These are phyloP conservation scores for Talaromyces verruculosus DNA, from an alignment of 2,329 filamentous ascomycete genomes.

Conservation along the genomic window DNA sequence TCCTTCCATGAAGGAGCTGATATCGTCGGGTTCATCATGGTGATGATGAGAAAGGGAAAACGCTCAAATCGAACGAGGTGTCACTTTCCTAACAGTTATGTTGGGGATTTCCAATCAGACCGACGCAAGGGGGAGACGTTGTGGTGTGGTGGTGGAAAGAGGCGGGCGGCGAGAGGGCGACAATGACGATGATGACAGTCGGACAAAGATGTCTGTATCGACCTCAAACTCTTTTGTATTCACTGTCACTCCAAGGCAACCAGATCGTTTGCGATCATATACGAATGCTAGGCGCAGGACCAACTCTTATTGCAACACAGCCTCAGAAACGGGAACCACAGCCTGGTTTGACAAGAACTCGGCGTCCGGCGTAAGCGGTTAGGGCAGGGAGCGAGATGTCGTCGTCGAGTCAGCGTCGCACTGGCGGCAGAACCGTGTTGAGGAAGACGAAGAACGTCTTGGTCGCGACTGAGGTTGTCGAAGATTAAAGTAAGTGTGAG, in stretches of 20 bases:
- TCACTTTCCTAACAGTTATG: conserved; percentile 4
- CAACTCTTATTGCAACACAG: conserved; percentile 10
- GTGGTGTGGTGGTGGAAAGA: conserved; percentile 14
- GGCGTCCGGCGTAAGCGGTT: conserved; percentile 11
- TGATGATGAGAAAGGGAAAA: not conserved
- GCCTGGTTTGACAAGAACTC: conserved; percentile 15
- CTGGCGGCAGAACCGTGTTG: conserved; percentile 20
- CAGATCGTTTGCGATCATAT: not conserved
- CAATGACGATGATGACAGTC: conserved; percentile 15
- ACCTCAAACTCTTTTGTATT: not conserved
- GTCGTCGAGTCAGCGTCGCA: conserved; percentile 17
- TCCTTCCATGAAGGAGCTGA: conserved; percentile 47
- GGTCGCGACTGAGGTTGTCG: conserved; percentile 12
- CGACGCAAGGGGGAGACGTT: conserved; percentile 17
- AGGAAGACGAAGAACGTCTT: conserved; percentile 13
- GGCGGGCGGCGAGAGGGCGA: conserved; percentile 17
- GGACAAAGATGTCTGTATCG: conserved; percentile 4
- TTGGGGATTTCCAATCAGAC: conserved; percentile 7
- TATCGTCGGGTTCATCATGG: conserved; percentile 23
- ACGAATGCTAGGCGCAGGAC: not conserved
- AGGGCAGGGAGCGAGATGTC: not conserved
- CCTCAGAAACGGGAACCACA: conserved; percentile 14
- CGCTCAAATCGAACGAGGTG: not conserved
- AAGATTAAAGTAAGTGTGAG: not conserved
- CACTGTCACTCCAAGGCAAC: not conserved